Evolutionary conservation across 1,139 yeast genomes (phyloP), one percentile per base, ranked within the genome.

Genomic region (Hemisphaericaspora xylofermentans): DNA sequence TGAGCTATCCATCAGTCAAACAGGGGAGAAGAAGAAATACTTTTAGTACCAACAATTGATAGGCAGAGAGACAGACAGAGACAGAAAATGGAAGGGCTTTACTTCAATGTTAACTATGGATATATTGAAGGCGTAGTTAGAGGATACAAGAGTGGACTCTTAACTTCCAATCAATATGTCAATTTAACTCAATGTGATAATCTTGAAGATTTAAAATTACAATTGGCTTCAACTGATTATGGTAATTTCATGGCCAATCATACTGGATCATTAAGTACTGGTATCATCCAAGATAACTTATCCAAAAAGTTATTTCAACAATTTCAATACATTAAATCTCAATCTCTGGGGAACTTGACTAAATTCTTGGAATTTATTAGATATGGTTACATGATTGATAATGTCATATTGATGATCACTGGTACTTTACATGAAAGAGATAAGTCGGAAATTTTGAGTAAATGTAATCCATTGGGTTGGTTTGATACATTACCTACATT

Each of bases 401-500:
- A 94, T 62, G 96, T 93, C 35, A 88, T 94, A 22, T 74, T 94
- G 57, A 86, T 94, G 84, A 91, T 94, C 56, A 91, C 98, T 1
- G 99, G 99, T 28, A 89, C 98, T 0, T 79, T 93, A 47, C 98
- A 94, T 60, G 96, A 91, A 57, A 80, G 98, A 57, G 96, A 94
- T 63, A 80, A 87, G 59, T 69, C 81, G 37, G 98, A 93, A 57
- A 84, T 93, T 44, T 75, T 93, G 56, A 80, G 81, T 45, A 83
- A 96, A 60, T 88, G 97, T 61, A 96, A 93, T 60, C 98, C 98
- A 1, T 73, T 94, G 51, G 99, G 99, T 33, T 89, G 97, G 96
- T 94, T 94, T 60, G 98, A 93, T 56, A 93, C 98, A 3, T 78
- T 94, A 52, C 98, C 98, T 22, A 93, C 98, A 0, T 74, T 94